phyloP scores from a whole-genome alignment of 768 basidiomycete genomes.

The Phaeotremella skinneri region DNA sequence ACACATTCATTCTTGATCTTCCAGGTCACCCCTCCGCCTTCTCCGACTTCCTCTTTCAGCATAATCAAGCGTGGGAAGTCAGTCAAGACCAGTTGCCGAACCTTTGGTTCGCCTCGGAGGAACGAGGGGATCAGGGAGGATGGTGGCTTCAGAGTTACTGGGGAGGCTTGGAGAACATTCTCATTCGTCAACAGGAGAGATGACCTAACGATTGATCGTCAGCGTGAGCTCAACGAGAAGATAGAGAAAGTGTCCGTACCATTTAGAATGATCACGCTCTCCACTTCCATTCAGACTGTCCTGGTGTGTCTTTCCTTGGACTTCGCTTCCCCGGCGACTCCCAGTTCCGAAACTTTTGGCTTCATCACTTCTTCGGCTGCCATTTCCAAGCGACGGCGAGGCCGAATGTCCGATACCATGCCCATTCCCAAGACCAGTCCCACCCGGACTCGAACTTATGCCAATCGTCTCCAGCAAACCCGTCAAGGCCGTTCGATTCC shows the following conservation, averaged over 20 bases:
- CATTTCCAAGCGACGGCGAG: too few relatives aligned
- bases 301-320: not conserved
- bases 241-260: slow-evolving; percentile 5
- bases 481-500: slow-evolving; percentile 34
- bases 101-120: slow-evolving; percentile 31
- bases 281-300: not conserved
- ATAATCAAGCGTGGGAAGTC: slow-evolving; percentile 48
- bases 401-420: not conserved
- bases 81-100: slow-evolving; percentile 40
- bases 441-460: too few relatives aligned
- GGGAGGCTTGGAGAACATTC: slow-evolving; percentile 35
- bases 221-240: slow-evolving; percentile 3
- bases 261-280: slow-evolving; percentile 8
- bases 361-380: slow-evolving; percentile 31
- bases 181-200: slow-evolving; percentile 41
- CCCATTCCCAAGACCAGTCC: slow-evolving; percentile 11
- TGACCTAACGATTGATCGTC: slow-evolving; percentile 18
- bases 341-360: slow-evolving; percentile 15
- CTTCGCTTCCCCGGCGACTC: too few relatives aligned
- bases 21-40: slow-evolving; percentile 7
- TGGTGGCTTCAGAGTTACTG: slow-evolving; percentile 31
- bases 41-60: slow-evolving; percentile 41
- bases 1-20: slow-evolving; percentile 46
- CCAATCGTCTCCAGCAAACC: slow-evolving; percentile 42
- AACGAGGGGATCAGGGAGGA: slow-evolving; percentile 34